Conservation (phyloP, 192 early-diverging fungal species). For the Coemansia sp. region DNA sequence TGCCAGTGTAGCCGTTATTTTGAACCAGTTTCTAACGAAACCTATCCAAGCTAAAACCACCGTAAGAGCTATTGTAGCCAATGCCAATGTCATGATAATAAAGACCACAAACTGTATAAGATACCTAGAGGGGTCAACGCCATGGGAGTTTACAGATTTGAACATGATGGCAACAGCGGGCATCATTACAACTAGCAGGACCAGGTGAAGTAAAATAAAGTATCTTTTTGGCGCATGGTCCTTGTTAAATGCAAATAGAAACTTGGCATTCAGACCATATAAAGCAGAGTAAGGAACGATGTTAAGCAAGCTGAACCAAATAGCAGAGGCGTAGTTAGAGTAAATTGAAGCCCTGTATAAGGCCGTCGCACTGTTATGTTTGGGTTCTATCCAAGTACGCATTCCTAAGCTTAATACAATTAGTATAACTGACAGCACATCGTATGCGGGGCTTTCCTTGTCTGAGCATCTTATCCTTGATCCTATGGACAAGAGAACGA, state of each 20-base stretch:
- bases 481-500: background rate
- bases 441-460: background rate
- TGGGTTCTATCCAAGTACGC: conserved; percentile 5
- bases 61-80: background rate
- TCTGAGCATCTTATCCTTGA: background rate
- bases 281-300: background rate
- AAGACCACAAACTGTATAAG: conserved; percentile 16
- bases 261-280: background rate
- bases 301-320: background rate
- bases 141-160: background rate
- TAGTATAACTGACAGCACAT: background rate
- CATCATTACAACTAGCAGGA: background rate
- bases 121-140: background rate
- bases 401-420: conserved; percentile 6
- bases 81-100: background rate
- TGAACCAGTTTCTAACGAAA: background rate
- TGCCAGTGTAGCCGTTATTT: background rate
- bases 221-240: background rate
- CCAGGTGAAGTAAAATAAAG: background rate
- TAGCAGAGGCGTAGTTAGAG: conserved; percentile 27
- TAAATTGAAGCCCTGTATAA: conserved; percentile 26
- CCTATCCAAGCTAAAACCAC: background rate
- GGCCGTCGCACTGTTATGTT: background rate
- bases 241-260: background rate
- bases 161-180: conserved; percentile 26